Percentiles rank a stretch among this genome's conserved stretches.
These are phyloP conservation scores for Globisporangium sylvaticum DNA, from an alignment of 352 stramenopile genomes.

Conservation along the genomic window DNA sequence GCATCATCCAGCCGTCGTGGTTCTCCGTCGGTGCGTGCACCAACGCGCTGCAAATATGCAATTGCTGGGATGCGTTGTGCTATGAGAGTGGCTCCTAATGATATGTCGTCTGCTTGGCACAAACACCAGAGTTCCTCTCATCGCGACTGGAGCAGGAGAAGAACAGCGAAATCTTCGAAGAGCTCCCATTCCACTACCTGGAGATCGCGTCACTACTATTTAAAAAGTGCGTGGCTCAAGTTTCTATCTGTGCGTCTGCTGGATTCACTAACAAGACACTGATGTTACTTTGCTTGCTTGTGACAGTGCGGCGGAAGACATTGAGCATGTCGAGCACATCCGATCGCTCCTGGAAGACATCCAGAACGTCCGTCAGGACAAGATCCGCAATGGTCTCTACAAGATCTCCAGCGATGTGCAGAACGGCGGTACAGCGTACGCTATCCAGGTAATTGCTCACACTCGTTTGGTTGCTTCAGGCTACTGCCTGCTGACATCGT, in stretches of 20 bases:
- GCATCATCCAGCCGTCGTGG: slow-evolving; percentile 77
- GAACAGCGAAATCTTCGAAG: slow-evolving; percentile 65
- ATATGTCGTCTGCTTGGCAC: background rate
- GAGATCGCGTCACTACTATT: slow-evolving; percentile 82
- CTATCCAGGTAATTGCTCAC: slow-evolving; percentile 47
- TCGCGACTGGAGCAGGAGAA: slow-evolving; percentile 65
- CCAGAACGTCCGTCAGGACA: slow-evolving; percentile 86
- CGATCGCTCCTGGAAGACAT: slow-evolving; percentile 84
- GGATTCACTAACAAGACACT: background rate
- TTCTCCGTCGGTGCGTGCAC: slow-evolving; percentile 61
- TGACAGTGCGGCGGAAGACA: slow-evolving; percentile 69
- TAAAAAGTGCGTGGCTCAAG: slow-evolving; percentile 54
- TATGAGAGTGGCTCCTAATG: too few species aligned
- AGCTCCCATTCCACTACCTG: slow-evolving; percentile 86
- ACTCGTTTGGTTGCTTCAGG: background rate
- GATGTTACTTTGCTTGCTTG: background rate
- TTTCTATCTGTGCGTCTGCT: background rate
- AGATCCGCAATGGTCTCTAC: slow-evolving; percentile 86
- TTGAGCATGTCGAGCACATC: slow-evolving; percentile 80
- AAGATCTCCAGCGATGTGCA: slow-evolving; percentile 78
- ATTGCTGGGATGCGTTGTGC: background rate
- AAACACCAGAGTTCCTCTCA: slow-evolving; percentile 50
- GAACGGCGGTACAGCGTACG: slow-evolving; percentile 62
- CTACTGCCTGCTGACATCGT: background rate
- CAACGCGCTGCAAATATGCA: background rate